phyloP scores from a whole-genome alignment of 2,329 filamentous ascomycete species.

The Calonectria henricotiae region DNA sequence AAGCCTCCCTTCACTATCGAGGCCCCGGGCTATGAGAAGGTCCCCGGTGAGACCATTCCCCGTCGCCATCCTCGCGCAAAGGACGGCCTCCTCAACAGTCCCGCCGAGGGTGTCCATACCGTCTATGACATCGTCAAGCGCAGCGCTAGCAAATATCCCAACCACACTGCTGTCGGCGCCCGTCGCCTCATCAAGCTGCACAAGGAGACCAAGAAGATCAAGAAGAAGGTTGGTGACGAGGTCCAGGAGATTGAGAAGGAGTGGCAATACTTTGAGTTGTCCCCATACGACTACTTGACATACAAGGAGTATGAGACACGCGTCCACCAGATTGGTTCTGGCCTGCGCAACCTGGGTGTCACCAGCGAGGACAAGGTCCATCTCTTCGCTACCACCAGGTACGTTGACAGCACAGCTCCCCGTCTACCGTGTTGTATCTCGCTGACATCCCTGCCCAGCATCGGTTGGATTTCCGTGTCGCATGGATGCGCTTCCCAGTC shows the following conservation, averaged over 20 bases:
- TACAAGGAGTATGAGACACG: conserved; percentile 85
- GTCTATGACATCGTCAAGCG: conserved; percentile 85
- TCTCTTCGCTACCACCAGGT: conserved; percentile 89
- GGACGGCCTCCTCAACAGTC: conserved; percentile 78
- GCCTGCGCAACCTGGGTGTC: conserved; percentile 82
- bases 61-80: conserved; percentile 82
- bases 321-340: conserved; percentile 79
- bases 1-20: conserved; percentile 85
- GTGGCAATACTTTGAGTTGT: conserved; percentile 92
- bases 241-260: conserved; percentile 88
- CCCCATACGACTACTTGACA: conserved; percentile 81
- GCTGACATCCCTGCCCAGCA: conserved; percentile 62
- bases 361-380: conserved; percentile 79
- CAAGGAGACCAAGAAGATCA: conserved; percentile 89
- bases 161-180: conserved; percentile 78
- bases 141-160: conserved; percentile 75
- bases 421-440: background rate
- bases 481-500: conserved; percentile 87
- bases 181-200: conserved; percentile 85
- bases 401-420: conserved; percentile 49
- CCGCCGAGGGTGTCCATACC: conserved; percentile 80
- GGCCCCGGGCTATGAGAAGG: conserved; percentile 76
- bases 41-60: conserved; percentile 88
- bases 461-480: conserved; percentile 87
- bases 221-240: conserved; percentile 89